Evolutionary conservation across 1,284 basidiomycete genomes (phyloP), one percentile per base, ranked within the genome.

Genomic region (Microbotryum scabiosae): DNA sequence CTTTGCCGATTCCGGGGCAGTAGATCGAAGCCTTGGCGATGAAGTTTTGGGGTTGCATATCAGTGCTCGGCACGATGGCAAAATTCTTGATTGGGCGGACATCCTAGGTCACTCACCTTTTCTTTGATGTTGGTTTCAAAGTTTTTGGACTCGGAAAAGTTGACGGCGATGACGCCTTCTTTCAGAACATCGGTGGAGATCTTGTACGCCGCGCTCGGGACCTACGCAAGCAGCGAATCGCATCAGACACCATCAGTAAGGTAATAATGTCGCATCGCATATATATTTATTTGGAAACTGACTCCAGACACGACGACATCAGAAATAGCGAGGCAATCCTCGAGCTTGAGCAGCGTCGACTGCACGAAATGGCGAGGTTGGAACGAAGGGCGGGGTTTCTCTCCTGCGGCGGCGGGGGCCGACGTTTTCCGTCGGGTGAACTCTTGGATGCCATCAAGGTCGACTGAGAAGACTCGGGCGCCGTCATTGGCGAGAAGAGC

Each of bases 101-200:
- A 14, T 47, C 8, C 18, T 8, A 7, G 18, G 5, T 54, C 49
- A 69, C 79, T 65, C 68, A 88, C 90, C 80, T 91, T 89, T 53
- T 93, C 90, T 66, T 90, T 82, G 21, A 97, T 87, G 73, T 96
- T 87, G 64, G 84, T 84, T 74, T 96, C 90, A 73, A 97, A 98
- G 76, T 98, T 98, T 80, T 94, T 97, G 72, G 96, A 92, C 5
- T 88, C 86, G 28, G 90, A 87, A 52, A 98, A 89, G 73, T 97
- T 97, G 64, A 97, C 78, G 70, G 90, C 93, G 1, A 94, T 78
- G 67, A 91, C 93, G 4, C 93, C 94, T 69, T 92, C 88, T 77
- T 94, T 94, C 69, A 98, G 79, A 81, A 82, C 85, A 54, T 82
- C 83, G 3, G 92, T 97, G 67, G 86, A 84, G 59, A 98, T 80